Conservation (phyloP, 2,329 filamentous ascomycete species). For the Fusarium sp. region DNA sequence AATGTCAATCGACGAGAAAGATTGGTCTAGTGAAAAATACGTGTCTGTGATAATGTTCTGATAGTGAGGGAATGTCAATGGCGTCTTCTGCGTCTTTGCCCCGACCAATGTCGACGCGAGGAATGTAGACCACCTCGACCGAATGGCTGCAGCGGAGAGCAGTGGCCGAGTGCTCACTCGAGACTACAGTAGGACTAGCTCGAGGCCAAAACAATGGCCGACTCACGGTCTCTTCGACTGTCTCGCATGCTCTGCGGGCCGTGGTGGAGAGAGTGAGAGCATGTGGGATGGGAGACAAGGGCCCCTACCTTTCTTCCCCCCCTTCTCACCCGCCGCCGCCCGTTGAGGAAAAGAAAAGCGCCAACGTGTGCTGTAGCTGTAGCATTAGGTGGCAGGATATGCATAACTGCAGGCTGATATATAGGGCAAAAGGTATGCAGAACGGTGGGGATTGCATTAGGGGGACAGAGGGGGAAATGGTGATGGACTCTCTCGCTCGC, state of each 20-base stretch:
- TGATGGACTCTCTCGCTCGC: neutral
- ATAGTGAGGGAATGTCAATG: conserved; percentile 26
- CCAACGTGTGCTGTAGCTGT: neutral
- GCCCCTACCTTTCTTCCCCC: neutral
- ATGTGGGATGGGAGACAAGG: neutral
- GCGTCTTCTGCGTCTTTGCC: conserved; percentile 16
- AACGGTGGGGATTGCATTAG: neutral
- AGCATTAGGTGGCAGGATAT: neutral
- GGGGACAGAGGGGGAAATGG: neutral
- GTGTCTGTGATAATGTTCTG: neutral
- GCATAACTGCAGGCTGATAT: neutral
- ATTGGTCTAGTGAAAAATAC: neutral
- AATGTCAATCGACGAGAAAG: neutral
- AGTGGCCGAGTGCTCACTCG: too few species aligned
- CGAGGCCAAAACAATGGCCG: neutral
- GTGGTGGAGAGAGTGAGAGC: conserved; percentile 24
- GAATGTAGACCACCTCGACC: conserved; percentile 25
- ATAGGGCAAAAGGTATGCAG: conserved; percentile 11
- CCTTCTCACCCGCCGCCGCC: neutral
- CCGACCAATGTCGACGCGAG: conserved; percentile 10
- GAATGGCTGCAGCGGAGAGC: neutral
- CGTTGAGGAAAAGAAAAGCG: conserved; percentile 18
- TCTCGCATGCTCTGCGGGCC: conserved; percentile 22
- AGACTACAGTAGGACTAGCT: neutral
- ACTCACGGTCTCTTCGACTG: neutral